Percentiles rank a stretch among this genome's conserved stretches.
Evolutionary conservation across 164 flowering plant genomes (phyloP).

Genomic region (Chloranthus sessilifolius): DNA sequence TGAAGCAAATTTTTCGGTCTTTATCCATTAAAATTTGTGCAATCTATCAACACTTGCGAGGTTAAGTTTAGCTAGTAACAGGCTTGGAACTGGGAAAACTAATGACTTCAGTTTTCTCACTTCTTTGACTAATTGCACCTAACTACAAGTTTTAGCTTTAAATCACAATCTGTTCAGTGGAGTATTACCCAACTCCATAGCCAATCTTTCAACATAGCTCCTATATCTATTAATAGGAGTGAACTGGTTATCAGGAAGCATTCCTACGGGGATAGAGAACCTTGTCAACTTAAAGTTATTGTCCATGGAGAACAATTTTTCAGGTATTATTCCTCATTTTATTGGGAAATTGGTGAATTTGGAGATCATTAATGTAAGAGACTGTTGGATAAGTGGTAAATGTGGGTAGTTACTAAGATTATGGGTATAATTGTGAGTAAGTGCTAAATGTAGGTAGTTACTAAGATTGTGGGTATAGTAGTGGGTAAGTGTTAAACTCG

Average conservation of each 20-base stretch:
- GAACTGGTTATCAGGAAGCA: background rate
- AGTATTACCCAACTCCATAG: constrained; percentile 4
- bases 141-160: background rate
- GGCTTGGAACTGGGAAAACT: background rate
- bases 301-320: background rate
- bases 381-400: too few relatives aligned
- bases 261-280: constrained; percentile 2
- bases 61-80: background rate
- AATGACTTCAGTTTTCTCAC: background rate
- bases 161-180: background rate
- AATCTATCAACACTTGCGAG: too few relatives aligned
- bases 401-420: too few relatives aligned
- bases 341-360: constrained; percentile 2
- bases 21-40: too few relatives aligned
- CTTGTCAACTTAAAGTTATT: background rate
- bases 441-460: too few relatives aligned
- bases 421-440: too few relatives aligned
- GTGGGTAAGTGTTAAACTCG: too few relatives aligned
- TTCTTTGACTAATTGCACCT: constrained; percentile 4
- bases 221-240: background rate
- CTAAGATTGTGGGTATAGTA: too few relatives aligned
- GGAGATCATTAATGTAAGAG: too few relatives aligned
- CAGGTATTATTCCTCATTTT: background rate
- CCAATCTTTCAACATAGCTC: background rate
- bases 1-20: too few relatives aligned